These are phyloP conservation scores for Macrolepiota albuminosa DNA, from an alignment of 768 basidiomycete species.

Conservation along the genomic window DNA sequence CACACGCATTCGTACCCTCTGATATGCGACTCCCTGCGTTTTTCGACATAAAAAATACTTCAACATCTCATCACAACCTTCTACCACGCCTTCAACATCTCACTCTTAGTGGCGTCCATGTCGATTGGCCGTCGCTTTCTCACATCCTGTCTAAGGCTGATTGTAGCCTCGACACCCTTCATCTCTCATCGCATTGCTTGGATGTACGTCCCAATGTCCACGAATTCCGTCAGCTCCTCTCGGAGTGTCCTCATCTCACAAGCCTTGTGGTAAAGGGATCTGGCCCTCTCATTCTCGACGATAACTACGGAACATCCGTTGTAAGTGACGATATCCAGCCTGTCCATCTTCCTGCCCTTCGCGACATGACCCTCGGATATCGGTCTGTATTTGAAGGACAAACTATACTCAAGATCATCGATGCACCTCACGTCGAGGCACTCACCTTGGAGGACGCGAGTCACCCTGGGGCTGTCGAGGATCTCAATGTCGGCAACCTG, in stretches of 20 bases:
- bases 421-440: constrained; percentile 31
- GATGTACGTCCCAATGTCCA: constrained; percentile 48
- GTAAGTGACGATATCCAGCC: constrained; percentile 21
- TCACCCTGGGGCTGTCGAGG: constrained; percentile 35
- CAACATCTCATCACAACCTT: constrained; percentile 15
- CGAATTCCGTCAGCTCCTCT: constrained; percentile 41
- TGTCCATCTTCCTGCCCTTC: constrained; percentile 33
- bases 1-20: constrained; percentile 37
- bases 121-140: constrained; percentile 45
- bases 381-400: constrained; percentile 33
- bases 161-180: constrained; percentile 33
- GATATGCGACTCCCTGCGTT: constrained; percentile 31
- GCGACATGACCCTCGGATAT: constrained; percentile 39
- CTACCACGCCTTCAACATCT: constrained; percentile 46
- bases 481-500: constrained; percentile 35
- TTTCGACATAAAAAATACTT: constrained; percentile 23
- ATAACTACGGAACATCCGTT: constrained; percentile 11
- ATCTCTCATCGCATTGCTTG: constrained; percentile 47
- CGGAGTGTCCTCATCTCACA: constrained; percentile 33
- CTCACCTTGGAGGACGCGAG: constrained; percentile 43
- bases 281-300: constrained; percentile 30
- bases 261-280: constrained; percentile 45
- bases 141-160: constrained; percentile 33
- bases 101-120: constrained; percentile 52
- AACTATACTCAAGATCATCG: constrained; percentile 33